Evolutionary conservation across 345 rosid species (phyloP).

Genomic region (Brassica juncea): DNA sequence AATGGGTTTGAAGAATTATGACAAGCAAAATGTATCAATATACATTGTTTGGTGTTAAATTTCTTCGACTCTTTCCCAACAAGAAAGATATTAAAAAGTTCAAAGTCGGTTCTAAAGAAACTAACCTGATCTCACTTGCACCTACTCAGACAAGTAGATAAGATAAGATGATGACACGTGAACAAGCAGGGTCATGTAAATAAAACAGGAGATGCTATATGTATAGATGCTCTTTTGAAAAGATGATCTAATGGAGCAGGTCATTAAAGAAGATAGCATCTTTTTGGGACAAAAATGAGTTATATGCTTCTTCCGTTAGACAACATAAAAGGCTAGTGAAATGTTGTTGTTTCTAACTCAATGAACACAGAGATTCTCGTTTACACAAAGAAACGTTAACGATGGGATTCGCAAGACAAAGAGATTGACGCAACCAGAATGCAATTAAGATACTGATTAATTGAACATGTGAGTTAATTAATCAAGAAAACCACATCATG

Average conservation of each 20-base stretch:
- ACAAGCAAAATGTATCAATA: neutral
- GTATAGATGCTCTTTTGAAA: neutral
- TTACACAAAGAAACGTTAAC: neutral
- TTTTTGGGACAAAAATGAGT: slow-evolving; percentile 16
- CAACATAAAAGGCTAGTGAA: neutral
- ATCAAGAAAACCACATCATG: neutral
- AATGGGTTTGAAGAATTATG: neutral
- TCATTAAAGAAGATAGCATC: slow-evolving; percentile 19
- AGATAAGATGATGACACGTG: slow-evolving; percentile 5
- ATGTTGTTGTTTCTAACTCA: slow-evolving; percentile 6
- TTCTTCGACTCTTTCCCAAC: slow-evolving; percentile 7
- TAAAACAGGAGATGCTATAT: slow-evolving; percentile 3
- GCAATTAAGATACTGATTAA: neutral
- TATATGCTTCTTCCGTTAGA: slow-evolving; percentile 14
- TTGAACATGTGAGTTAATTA: neutral
- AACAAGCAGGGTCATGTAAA: slow-evolving; percentile 1
- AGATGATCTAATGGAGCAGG: slow-evolving; percentile 6
- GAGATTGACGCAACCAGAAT: neutral
- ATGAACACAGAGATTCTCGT: slow-evolving; percentile 6
- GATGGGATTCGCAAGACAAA: neutral
- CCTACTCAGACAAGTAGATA: slow-evolving; percentile 33
- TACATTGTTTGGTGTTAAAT: neutral
- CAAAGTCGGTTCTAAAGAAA: slow-evolving; percentile 10
- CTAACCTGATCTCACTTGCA: slow-evolving; percentile 33
- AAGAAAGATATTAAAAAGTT: neutral